Conservation (phyloP, 2,329 filamentous ascomycete species). For the Aspergillus pseudoterreus region DNA sequence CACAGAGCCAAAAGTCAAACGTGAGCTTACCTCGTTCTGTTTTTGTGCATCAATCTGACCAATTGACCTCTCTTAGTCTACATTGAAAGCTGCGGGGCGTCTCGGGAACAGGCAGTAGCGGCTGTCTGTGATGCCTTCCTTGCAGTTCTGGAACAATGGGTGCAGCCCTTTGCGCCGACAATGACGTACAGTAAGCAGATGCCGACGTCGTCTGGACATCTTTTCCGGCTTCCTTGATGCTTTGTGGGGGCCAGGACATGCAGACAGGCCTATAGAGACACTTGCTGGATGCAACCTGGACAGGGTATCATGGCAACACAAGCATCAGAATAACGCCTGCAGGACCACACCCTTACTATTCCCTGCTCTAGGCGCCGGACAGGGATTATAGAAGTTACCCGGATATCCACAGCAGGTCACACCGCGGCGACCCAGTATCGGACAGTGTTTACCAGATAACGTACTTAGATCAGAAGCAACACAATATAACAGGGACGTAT, state of each 20-base stretch:
- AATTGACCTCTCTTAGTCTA: slow-evolving; percentile 30
- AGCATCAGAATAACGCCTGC: not conserved
- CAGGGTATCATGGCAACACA: not conserved
- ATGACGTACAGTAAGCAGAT: slow-evolving; percentile 35
- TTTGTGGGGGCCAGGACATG: not conserved
- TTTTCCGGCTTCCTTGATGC: slow-evolving; percentile 13
- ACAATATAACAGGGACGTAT: not conserved
- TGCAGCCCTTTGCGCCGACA: slow-evolving; percentile 33
- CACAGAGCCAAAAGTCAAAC: slow-evolving; percentile 65
- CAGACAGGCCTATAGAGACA: no score
- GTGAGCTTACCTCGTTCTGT: slow-evolving; percentile 27
- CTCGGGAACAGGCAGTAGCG: slow-evolving; percentile 31
- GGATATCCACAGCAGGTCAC: not conserved
- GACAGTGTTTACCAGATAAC: no score
- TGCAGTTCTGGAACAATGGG: slow-evolving; percentile 37
- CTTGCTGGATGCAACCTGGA: no score
- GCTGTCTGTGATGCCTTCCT: slow-evolving; percentile 36
- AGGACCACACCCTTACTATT: not conserved
- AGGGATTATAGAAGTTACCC: not conserved
- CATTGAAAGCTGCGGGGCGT: slow-evolving; percentile 39
- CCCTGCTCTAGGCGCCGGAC: not conserved
- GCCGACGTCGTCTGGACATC: slow-evolving; percentile 36
- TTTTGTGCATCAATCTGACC: not conserved
- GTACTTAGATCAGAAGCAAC: no score
- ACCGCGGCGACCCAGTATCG: not conserved